Conservation (phyloP, 805 yeast genomes). For the Teunomyces lycoperdinae region DNA sequence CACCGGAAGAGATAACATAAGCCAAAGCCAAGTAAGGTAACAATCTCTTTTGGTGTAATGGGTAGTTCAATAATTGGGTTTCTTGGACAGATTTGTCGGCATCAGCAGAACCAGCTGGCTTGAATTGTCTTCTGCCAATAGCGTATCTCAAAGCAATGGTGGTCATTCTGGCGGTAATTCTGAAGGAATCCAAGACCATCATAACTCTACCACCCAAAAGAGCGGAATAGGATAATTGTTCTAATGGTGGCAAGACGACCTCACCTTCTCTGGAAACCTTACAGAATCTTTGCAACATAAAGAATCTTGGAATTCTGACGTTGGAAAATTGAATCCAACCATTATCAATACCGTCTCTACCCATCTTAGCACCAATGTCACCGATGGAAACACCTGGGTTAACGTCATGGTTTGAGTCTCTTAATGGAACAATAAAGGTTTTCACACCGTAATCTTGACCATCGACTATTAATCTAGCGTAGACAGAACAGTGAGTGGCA, state of each 20-base stretch:
- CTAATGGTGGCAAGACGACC: constrained; percentile 77
- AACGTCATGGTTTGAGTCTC: constrained; percentile 71
- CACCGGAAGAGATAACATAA: constrained; percentile 72
- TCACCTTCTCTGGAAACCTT: constrained; percentile 66
- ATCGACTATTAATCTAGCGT: constrained; percentile 77
- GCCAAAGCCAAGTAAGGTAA: constrained; percentile 81
- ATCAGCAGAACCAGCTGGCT: constrained; percentile 34
- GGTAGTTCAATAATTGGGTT: constrained; percentile 77
- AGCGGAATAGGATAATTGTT: constrained; percentile 86
- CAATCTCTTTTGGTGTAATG: constrained; percentile 84
- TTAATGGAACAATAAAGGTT: constrained; percentile 85
- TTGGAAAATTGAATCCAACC: constrained; percentile 93
- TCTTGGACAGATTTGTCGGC: constrained; percentile 36
- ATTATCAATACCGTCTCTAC: constrained; percentile 92
- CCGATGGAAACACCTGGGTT: constrained; percentile 82
- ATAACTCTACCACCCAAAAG: constrained; percentile 83
- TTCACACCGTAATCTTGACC: constrained; percentile 91
- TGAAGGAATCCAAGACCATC: constrained; percentile 84
- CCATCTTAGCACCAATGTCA: constrained; percentile 94
- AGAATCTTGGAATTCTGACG: constrained; percentile 80
- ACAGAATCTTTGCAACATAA: constrained; percentile 78
- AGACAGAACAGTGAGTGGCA: constrained; percentile 82
- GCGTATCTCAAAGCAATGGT: constrained; percentile 89
- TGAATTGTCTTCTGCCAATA: constrained; percentile 84
- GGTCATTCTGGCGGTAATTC: constrained; percentile 72